Conservation (phyloP, 176 grass and related monocot genomes). For the Oryza glaberrima region DNA sequence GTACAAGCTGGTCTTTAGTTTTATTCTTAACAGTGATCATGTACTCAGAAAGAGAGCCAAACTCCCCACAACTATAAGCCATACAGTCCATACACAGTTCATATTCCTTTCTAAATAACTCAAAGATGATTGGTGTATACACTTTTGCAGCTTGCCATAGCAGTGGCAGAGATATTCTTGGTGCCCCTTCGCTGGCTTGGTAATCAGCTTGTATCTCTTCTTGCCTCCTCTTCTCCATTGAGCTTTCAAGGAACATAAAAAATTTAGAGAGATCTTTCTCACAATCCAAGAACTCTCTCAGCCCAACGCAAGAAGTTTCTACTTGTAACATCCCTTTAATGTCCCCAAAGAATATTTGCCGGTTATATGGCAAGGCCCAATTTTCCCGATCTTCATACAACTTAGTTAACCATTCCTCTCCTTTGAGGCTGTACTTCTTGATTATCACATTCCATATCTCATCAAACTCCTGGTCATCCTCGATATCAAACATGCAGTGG, state of each 20-base stretch:
- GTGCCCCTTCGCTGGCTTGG: constrained; percentile 59
- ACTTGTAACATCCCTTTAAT: constrained; percentile 63
- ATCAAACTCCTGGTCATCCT: constrained; percentile 78
- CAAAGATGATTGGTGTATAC: constrained; percentile 68
- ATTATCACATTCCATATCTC: constrained; percentile 76
- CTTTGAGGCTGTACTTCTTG: constrained; percentile 74
- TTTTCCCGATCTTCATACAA: constrained; percentile 77
- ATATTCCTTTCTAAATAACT: constrained; percentile 79
- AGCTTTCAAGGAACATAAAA: constrained; percentile 58
- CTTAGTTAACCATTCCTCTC: constrained; percentile 62
- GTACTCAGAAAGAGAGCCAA: constrained; percentile 71
- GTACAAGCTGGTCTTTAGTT: constrained; percentile 70
- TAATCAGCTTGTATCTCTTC: constrained; percentile 82
- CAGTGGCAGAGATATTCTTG: constrained; percentile 56
- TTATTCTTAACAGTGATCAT: constrained; percentile 69
- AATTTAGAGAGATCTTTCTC: constrained; percentile 59
- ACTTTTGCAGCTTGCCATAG: constrained; percentile 83
- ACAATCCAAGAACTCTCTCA: constrained; percentile 53
- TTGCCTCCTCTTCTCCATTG: constrained; percentile 61
- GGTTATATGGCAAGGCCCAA: constrained; percentile 66
- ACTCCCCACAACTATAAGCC: constrained; percentile 66
- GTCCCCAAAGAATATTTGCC: constrained; percentile 64
- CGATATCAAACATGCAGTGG: constrained; percentile 73
- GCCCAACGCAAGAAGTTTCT: constrained; percentile 53
- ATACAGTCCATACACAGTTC: constrained; percentile 67